These are phyloP conservation scores for Wallemia hederae DNA, from an alignment of 1,284 basidiomycete species.

Conservation along the genomic window DNA sequence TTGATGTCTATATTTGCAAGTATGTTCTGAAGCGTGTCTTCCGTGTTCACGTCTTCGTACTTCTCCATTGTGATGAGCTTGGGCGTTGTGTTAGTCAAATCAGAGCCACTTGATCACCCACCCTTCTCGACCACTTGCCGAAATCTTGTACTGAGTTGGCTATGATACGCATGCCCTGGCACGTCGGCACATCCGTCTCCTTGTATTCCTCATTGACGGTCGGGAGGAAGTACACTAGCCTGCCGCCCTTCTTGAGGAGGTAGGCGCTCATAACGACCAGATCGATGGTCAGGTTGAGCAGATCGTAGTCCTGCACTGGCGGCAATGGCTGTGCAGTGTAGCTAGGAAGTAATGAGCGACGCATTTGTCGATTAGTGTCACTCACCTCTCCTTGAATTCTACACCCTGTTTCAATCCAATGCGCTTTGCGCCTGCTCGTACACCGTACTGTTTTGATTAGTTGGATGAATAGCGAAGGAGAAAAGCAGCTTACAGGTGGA, in stretches of 20 bases:
- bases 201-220: conserved; percentile 72
- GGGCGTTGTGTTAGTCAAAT: neutral
- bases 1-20: neutral
- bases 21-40: neutral
- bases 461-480: conserved; percentile 8
- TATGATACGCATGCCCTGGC: conserved; percentile 58
- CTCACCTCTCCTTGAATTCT: neutral
- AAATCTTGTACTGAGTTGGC: conserved; percentile 82
- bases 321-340: conserved; percentile 35
- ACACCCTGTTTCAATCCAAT: conserved; percentile 26
- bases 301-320: conserved; percentile 69
- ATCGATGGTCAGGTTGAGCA: conserved; percentile 54
- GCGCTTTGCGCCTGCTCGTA: conserved; percentile 82
- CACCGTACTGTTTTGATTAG: conserved; percentile 27
- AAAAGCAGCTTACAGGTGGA: conserved; percentile 40
- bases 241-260: conserved; percentile 52
- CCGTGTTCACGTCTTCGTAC: neutral
- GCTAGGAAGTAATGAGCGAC: neutral
- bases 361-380: neutral
- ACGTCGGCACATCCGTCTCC: conserved; percentile 43
- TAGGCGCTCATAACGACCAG: conserved; percentile 56
- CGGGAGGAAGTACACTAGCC: conserved; percentile 83
- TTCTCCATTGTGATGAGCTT: neutral
- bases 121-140: conserved; percentile 75
- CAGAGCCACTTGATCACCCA: conserved; percentile 19